Conservation (phyloP, 176 grass and related monocot species). For the Elaeis guineensis region DNA sequence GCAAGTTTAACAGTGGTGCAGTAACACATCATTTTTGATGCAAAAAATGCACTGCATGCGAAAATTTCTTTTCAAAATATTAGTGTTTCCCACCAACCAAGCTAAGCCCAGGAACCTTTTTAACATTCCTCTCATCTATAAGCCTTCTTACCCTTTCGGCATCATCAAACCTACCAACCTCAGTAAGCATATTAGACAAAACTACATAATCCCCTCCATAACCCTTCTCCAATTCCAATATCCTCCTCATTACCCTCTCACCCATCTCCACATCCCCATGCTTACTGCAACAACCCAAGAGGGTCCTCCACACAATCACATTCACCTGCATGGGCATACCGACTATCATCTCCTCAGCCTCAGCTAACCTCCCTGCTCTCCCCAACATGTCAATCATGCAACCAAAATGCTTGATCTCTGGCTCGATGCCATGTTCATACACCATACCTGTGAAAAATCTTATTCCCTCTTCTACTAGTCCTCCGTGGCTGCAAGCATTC, state of each 20-base stretch:
- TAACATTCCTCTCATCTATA: slow-evolving; percentile 29
- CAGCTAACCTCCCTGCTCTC: slow-evolving; percentile 46
- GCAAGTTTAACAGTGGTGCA: no score
- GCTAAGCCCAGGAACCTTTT: slow-evolving; percentile 51
- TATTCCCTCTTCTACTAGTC: slow-evolving; percentile 57
- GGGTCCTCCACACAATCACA: slow-evolving; percentile 46
- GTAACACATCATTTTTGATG: no score
- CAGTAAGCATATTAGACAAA: slow-evolving; percentile 52
- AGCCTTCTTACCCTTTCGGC: slow-evolving; percentile 40
- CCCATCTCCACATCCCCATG: slow-evolving; percentile 63
- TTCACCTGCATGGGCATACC: slow-evolving; percentile 48
- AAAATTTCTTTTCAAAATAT: no score
- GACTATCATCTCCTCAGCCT: slow-evolving; percentile 46
- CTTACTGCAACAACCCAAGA: slow-evolving; percentile 60
- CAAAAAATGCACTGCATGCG: no score
- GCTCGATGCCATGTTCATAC: slow-evolving; percentile 38
- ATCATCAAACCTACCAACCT: slow-evolving; percentile 50
- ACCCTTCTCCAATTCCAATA: slow-evolving; percentile 36
- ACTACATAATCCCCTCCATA: slow-evolving; percentile 52
- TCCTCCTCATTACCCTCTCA: slow-evolving; percentile 53
- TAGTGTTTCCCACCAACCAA: slow-evolving; percentile 16
- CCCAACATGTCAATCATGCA: slow-evolving; percentile 70
- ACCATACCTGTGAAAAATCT: slow-evolving; percentile 53
- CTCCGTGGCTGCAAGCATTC: slow-evolving; percentile 60
- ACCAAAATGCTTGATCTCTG: slow-evolving; percentile 63